Evolutionary conservation across 192 early-diverging fungal genomes (phyloP).

Genomic region (Backusella tarrabulga): DNA sequence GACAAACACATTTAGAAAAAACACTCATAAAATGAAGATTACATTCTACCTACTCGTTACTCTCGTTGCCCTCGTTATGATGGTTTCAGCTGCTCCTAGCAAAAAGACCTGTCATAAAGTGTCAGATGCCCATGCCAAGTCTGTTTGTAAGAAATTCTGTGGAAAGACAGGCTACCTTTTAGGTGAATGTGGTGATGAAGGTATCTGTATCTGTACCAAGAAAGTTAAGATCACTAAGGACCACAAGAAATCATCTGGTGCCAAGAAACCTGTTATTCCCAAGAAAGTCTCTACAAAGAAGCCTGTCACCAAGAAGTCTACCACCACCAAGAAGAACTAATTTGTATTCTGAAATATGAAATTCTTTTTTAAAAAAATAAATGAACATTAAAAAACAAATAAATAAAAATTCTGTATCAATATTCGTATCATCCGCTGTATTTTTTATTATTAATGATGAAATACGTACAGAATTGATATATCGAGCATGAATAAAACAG

Average conservation of each 20-base stretch:
- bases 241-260: neutral
- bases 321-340: neutral
- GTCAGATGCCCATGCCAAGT: slow-evolving; percentile 7
- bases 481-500: too few species aligned
- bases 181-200: slow-evolving; percentile 10
- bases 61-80: neutral
- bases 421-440: too few species aligned
- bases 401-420: too few species aligned
- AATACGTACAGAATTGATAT: too few species aligned
- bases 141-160: slow-evolving; percentile 16
- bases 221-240: neutral
- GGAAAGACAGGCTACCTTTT: neutral
- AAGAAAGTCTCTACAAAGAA: neutral
- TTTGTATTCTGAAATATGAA: neutral
- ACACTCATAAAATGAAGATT: neutral
- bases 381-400: too few species aligned
- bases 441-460: too few species aligned
- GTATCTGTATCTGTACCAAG: slow-evolving; percentile 12
- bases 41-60: neutral
- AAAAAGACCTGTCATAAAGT: slow-evolving; percentile 9
- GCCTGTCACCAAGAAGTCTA: neutral
- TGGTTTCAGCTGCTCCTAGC: neutral
- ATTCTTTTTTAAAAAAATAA: neutral
- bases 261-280: neutral
- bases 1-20: neutral